These are phyloP conservation scores for Diaporthe batatas DNA, from an alignment of 2,329 filamentous ascomycete species.

Conservation along the genomic window DNA sequence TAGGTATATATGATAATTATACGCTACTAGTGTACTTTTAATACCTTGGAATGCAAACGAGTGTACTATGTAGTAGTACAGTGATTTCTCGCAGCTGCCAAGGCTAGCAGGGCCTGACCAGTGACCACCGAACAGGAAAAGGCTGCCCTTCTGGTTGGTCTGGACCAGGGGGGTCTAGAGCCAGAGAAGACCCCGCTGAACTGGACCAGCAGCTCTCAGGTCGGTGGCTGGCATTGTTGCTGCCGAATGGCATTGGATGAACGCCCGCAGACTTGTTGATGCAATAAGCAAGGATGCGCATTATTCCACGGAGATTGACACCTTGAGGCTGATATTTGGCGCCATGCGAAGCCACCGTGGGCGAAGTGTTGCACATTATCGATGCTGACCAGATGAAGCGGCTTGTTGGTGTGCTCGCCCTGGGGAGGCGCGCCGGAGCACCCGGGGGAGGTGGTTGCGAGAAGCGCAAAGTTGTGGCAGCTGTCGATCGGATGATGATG, in stretches of 20 bases:
- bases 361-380: not conserved
- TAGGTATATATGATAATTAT: too few species aligned
- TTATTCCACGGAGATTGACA: constrained; percentile 19
- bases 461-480: constrained; percentile 12
- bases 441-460: constrained; percentile 23
- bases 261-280: constrained; percentile 26
- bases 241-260: constrained; percentile 34
- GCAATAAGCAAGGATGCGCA: constrained; percentile 32
- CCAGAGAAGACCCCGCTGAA: constrained; percentile 22
- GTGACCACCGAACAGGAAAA: not conserved
- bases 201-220: constrained; percentile 5
- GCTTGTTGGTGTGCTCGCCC: constrained; percentile 10
- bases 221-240: constrained; percentile 25
- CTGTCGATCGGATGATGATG: constrained; percentile 28
- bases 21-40: too few species aligned
- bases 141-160: not conserved
- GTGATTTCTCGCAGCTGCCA: constrained; percentile 9
- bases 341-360: constrained; percentile 13
- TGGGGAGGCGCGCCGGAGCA: constrained; percentile 3
- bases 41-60: too few species aligned
- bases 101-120: not conserved
- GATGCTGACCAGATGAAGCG: constrained; percentile 20
- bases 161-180: constrained; percentile 30
- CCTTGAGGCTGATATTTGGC: constrained; percentile 33
- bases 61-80: too few species aligned